Evolutionary conservation across 2,329 filamentous ascomycete genomes (phyloP).

Genomic region (Colletotrichum caudatum): DNA sequence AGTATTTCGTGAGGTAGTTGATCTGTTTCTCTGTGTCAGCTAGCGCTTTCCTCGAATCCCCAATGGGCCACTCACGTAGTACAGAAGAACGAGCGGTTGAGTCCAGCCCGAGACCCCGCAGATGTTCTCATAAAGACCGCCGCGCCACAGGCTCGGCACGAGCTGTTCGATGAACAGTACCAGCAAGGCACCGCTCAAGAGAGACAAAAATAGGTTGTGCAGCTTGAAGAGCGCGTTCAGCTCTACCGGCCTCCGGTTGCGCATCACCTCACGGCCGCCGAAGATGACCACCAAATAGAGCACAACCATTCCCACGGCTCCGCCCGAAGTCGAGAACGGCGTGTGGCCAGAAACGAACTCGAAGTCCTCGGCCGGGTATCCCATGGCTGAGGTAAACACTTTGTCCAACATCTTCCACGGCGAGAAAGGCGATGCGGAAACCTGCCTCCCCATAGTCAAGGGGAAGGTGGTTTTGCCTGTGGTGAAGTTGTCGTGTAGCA

Average conservation of each 20-base stretch:
- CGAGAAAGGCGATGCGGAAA: slow-evolving; percentile 73
- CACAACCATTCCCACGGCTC: slow-evolving; percentile 76
- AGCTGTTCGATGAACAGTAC: slow-evolving; percentile 85
- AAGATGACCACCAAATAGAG: slow-evolving; percentile 88
- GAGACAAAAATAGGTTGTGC: slow-evolving; percentile 88
- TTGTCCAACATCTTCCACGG: slow-evolving; percentile 78
- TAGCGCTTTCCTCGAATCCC: rapidly evolving
- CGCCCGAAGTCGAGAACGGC: slow-evolving; percentile 83
- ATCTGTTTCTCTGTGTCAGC: slow-evolving; percentile 67
- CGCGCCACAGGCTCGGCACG: slow-evolving; percentile 76
- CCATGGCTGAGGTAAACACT: slow-evolving; percentile 74
- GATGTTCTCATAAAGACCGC: slow-evolving; percentile 84
- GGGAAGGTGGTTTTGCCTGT: slow-evolving; percentile 66
- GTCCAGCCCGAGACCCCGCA: slow-evolving; percentile 84
- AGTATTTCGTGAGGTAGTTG: slow-evolving; percentile 92
- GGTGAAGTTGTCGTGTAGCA: slow-evolving; percentile 35
- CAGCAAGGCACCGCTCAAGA: slow-evolving; percentile 78
- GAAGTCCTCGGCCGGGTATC: slow-evolving; percentile 84
- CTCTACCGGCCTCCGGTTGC: slow-evolving; percentile 79
- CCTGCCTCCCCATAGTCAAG: slow-evolving; percentile 64
- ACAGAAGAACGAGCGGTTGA: slow-evolving; percentile 82
- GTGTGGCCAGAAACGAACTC: slow-evolving; percentile 78
- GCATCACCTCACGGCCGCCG: slow-evolving; percentile 86
- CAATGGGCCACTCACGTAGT: slow-evolving; percentile 75
- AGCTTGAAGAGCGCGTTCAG: slow-evolving; percentile 84